Base-by-base conservation (phyloP, 768 basidiomycete genomes). In the Lenzites betulinus region DNA sequence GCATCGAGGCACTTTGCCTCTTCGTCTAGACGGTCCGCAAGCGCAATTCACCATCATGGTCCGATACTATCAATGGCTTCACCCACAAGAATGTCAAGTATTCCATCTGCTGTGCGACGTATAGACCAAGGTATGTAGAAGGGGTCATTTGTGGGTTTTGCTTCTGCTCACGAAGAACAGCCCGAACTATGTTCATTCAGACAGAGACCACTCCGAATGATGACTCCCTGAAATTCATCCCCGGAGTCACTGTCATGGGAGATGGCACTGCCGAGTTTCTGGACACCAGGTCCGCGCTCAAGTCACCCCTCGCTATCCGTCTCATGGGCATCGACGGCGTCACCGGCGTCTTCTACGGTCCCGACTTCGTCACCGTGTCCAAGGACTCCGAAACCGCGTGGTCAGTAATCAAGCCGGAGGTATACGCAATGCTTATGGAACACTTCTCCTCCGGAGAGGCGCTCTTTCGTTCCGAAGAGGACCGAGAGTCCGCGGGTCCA, bases 161-260 rank as follows among this genome's bases (percentile, higher is more conserved):
- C 25, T 49, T 39, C 13, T 18, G n/a, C 53, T 60, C 41, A 58
- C 30, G n/a, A 25, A 15, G 7, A 28, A 26, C 60, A 93, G 91
- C 76, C 35, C 86, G 95, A 23, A 89, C 90, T 54, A 96, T 98
- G 95, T 98, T 98, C 78, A 97, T 98, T 58, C 97, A 99, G 76
- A 98, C 96, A 5, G 95, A 98, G 76, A 86, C 88, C 11, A 99
- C 97, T 0, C 97, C 97, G 0, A 99, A 99, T 73, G 92, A 93
- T 33, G 94, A 98, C 71, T 96, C 95, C 1, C 83, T 99, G 52
- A 98, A 99, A 74, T 99, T 99, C 76, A 94, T 99, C 59, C 97
- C 96, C 1, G 97, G 97, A 0, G 81, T 88, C 23, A 74, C 86
- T 28, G 95, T 99, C 28, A 94, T 97, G 87, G 84, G 84, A 41